These are phyloP conservation scores for Saccharum officinarum DNA, from an alignment of 176 grass and related monocot genomes.

Conservation along the genomic window DNA sequence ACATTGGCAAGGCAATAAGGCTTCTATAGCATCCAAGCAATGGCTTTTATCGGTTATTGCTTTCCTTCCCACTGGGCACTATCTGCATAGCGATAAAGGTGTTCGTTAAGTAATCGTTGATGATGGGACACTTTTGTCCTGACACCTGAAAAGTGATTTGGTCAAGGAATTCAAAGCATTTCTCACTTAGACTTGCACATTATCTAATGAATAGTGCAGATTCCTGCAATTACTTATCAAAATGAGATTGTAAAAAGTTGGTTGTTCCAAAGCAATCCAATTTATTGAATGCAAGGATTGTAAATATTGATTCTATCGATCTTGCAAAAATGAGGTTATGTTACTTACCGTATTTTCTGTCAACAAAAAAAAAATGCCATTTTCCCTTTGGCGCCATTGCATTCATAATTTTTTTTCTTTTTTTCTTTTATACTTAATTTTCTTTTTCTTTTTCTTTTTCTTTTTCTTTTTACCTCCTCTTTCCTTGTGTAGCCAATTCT, in stretches of 20 bases:
- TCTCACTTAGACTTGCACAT: conserved; percentile 19
- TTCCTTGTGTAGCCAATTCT: too few relatives aligned
- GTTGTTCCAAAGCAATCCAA: not conserved
- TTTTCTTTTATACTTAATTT: too few relatives aligned
- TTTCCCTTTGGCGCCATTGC: too few relatives aligned
- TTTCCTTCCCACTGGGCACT: conserved; percentile 48
- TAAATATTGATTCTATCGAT: not conserved
- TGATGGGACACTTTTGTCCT: conserved; percentile 43
- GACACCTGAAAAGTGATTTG: conserved; percentile 35
- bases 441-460: too few relatives aligned
- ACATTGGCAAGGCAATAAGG: conserved; percentile 32
- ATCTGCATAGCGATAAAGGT: conserved; percentile 32
- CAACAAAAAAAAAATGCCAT: too few relatives aligned
- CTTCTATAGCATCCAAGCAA: conserved; percentile 28
- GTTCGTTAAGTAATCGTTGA: conserved; percentile 36
- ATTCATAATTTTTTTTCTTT: too few relatives aligned
- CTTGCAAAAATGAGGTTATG: not conserved
- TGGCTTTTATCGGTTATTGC: conserved; percentile 42
- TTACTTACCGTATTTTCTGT: not conserved
- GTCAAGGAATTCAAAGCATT: conserved; percentile 44
- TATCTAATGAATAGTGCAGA: conserved; percentile 22
- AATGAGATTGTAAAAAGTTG: not conserved
- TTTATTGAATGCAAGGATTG: conserved; percentile 17
- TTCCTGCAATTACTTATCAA: conserved; percentile 13
- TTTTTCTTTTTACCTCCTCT: too few relatives aligned